Base-by-base conservation (phyloP, 345 rosid genomes). In the Moricandia arvensis region DNA sequence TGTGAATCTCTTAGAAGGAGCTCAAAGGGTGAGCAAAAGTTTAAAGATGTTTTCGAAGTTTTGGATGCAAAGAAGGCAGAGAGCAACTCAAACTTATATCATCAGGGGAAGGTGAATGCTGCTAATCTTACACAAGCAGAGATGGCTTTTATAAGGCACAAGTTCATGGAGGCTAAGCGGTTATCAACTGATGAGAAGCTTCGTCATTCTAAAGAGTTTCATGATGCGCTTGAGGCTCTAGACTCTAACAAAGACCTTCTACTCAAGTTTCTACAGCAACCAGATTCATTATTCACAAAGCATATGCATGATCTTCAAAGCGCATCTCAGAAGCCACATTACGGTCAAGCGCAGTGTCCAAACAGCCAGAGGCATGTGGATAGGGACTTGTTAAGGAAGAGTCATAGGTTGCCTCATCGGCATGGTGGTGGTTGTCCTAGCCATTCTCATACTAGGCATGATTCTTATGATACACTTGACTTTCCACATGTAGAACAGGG, bases 21-120 rank as follows among this genome's bases (percentile, higher is more conserved):
- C 81, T 91, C 93, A 8, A 89, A 80, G 81, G 87, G 84, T 54
- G 93, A 91, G 66, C 87, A 88, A 53, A 97, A 93, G 71, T 96
- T 91, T 72, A 96, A 96, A 81, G 99, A 96, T 84, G 99, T 96
- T 38, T 93, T 81, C 62, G 99, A 96, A 85, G 98, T 96, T 80
- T 76, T 83, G 49, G 99, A 96, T 60, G 72, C 87, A 31, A 71
- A 84, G 15, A 87, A 79, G 82, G 79, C 75, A 75, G 88, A 80
- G 80, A 82, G 73, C 74, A 63, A 58, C 62, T 68, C 79, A 74
- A 43, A 68, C 74, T 73, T 73, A 6, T 75, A 74, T 69, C 80
- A 76, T 8, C 73, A 82, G 15, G 82, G 35, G 30, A 79, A 72
- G 55, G 62, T 72, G 66, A 79, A 80, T 55, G 75, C 81, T 63